Base-by-base conservation (phyloP, 768 basidiomycete species). In the Rhodotorula diobovata region DNA sequence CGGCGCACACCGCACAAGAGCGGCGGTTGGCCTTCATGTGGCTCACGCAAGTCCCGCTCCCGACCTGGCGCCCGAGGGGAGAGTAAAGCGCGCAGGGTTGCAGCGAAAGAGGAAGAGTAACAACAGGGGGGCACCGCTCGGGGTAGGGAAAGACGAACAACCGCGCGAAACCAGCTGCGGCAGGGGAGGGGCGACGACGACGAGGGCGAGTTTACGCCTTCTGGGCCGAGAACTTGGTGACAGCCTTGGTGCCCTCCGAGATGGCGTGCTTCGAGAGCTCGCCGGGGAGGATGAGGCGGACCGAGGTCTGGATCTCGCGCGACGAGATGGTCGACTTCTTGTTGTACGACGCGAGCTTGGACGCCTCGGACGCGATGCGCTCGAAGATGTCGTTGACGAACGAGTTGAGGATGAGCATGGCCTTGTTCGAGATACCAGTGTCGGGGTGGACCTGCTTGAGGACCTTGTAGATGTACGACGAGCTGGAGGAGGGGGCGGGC, bases 311-410 rank as follows among this genome's bases (percentile, higher is more conserved):
- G 77, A 97, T 97, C 83, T 98, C 94, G 73, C 94, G 92, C 65
- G 94, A 97, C 57, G 94, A 97, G 81, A 98, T 97, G 55, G 95
- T 98, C 18, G 94, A 96, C 83, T 95, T 96, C 85, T 95, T 94
- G 75, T 94, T 96, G 84, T 97, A 97, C 2, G 91, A 85, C 55
- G 95, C 94, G 76, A 98, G 89, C 84, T 95, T 83, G 76, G 81
- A 82, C 46, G 82, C 81, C 75, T 82, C 82, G 57, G 78, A 74
- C 56, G 81, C 93, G 76, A 82, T 82, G 67, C 81, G 80, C 79
- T 83, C 82, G 71, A 83, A 82, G 76, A 82, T 77, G 61, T 78
- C 77, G 68, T 77, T 77, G 51, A 78, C 77, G 75, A 78, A 78
- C 50, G 39, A 65, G 72, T 78, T 78, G 63, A 78, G 71, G 66